Percentiles rank a stretch among this genome's conserved stretches.
Conservation (phyloP, 2,329 filamentous ascomycete species). For the Exserohilum rostratum region DNA sequence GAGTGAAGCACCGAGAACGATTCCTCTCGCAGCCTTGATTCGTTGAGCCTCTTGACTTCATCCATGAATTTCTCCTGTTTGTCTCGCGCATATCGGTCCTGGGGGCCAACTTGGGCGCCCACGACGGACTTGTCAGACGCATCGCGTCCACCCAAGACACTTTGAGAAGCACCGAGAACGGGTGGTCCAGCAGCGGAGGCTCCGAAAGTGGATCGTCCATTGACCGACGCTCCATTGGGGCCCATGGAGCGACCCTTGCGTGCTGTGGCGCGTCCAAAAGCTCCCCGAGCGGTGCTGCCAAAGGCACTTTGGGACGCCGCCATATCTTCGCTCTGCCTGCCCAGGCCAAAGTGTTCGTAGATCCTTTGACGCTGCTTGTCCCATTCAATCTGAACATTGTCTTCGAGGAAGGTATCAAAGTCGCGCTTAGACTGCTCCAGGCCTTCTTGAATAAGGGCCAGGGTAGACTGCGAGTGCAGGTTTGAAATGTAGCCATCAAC, state of each 20-base stretch:
- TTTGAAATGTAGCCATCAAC: slow-evolving; percentile 78
- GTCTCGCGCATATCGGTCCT: slow-evolving; percentile 78
- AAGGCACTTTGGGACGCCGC: slow-evolving; percentile 46
- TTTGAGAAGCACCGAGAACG: slow-evolving; percentile 79
- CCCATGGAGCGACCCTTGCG: slow-evolving; percentile 51
- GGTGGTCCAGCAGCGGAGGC: slow-evolving; percentile 74
- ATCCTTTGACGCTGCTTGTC: slow-evolving; percentile 90
- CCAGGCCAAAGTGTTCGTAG: slow-evolving; percentile 93
- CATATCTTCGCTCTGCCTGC: slow-evolving; percentile 52
- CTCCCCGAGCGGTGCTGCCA: slow-evolving; percentile 47
- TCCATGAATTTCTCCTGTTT: slow-evolving; percentile 83
- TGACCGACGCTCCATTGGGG: slow-evolving; percentile 41
- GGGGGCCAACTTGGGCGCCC: slow-evolving; percentile 59
- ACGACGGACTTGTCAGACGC: slow-evolving; percentile 63
- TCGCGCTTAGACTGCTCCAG: slow-evolving; percentile 86
- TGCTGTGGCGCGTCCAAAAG: slow-evolving; percentile 59
- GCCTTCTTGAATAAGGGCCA: slow-evolving; percentile 91
- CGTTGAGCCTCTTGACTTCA: slow-evolving; percentile 79
- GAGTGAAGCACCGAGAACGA: slow-evolving; percentile 77
- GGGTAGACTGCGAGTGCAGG: slow-evolving; percentile 85
- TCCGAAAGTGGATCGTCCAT: slow-evolving; percentile 59
- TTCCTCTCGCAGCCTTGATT: slow-evolving; percentile 68
- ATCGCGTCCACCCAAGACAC: slow-evolving; percentile 65
- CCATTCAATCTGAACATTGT: slow-evolving; percentile 95
- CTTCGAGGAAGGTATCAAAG: slow-evolving; percentile 92